Evolutionary conservation across 805 yeast species (phyloP).

Genomic region (Nakazawaea ambrosiae): DNA sequence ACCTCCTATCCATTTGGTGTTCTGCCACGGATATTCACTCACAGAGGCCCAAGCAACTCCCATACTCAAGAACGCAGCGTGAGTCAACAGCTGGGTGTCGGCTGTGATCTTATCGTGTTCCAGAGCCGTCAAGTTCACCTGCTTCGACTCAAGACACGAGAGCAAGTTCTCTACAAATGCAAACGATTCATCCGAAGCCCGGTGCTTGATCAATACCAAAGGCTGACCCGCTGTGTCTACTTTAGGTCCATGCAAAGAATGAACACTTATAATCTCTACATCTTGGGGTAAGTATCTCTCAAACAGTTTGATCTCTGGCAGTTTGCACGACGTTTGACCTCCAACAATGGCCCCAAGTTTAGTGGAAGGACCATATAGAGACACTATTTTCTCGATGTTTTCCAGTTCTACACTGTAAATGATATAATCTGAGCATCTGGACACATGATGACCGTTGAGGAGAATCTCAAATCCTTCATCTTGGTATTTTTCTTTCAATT

Average conservation of each 20-base stretch:
- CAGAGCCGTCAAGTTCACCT: conserved; percentile 70
- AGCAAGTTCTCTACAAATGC: conserved; percentile 62
- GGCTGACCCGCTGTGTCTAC: conserved; percentile 92
- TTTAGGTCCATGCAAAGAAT: conserved; percentile 91
- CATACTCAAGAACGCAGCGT: conserved; percentile 95
- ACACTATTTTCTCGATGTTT: conserved; percentile 64
- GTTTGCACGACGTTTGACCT: conserved; percentile 97
- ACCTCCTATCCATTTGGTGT: conserved; percentile 84
- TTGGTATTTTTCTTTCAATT: conserved; percentile 31
- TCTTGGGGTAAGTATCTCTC: conserved; percentile 71
- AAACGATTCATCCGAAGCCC: conserved; percentile 45
- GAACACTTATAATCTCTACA: conserved; percentile 78
- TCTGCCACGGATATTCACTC: conserved; percentile 88
- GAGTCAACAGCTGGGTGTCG: conserved; percentile 97
- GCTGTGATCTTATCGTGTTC: conserved; percentile 96
- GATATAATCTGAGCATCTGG: conserved; percentile 74
- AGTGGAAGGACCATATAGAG: conserved; percentile 77
- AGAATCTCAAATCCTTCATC: conserved; percentile 47
- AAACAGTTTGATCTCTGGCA: conserved; percentile 83
- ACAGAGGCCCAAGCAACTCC: conserved; percentile 90
- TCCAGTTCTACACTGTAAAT: conserved; percentile 94
- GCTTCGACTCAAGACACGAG: conserved; percentile 69
- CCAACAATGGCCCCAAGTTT: conserved; percentile 89
- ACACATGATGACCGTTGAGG: conserved; percentile 77
- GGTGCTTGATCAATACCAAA: conserved; percentile 73